These are phyloP conservation scores for Wickerhamomyces bisporus DNA, from an alignment of 805 yeast genomes.

Conservation along the genomic window DNA sequence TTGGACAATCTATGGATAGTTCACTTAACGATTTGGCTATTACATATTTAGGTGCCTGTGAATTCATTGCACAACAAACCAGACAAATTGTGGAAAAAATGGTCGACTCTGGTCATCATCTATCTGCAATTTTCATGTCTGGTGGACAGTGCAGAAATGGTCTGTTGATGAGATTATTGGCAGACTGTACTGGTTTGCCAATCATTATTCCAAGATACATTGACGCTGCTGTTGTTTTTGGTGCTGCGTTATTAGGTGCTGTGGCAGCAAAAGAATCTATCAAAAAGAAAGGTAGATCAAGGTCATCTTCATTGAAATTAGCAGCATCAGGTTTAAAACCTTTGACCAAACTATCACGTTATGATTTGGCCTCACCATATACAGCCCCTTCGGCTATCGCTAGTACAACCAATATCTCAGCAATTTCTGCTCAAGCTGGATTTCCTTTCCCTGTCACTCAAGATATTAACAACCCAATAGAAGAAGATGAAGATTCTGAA, in stretches of 20 bases:
- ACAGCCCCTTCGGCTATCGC: constrained; percentile 81
- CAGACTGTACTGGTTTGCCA: constrained; percentile 90
- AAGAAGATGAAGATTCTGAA: constrained; percentile 32
- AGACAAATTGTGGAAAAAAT: constrained; percentile 88
- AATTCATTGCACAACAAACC: constrained; percentile 96
- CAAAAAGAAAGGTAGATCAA: constrained; percentile 12
- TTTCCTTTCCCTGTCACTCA: constrained; percentile 48
- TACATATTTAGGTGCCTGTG: constrained; percentile 89
- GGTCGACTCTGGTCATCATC: constrained; percentile 72
- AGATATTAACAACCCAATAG: constrained; percentile 22
- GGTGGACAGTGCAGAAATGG: constrained; percentile 98
- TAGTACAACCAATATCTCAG: constrained; percentile 45
- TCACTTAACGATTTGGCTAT: constrained; percentile 81
- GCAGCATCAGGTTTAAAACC: constrained; percentile 24
- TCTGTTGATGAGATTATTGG: constrained; percentile 79
- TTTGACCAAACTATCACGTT: constrained; percentile 12
- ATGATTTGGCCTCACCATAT: constrained; percentile 55
- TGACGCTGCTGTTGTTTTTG: constrained; percentile 96
- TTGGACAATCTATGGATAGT: constrained; percentile 89
- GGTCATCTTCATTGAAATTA: constrained; percentile 23
- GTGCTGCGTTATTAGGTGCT: constrained; percentile 92
- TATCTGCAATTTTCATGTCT: constrained; percentile 76
- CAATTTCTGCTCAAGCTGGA: constrained; percentile 27
- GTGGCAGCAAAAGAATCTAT: constrained; percentile 74
- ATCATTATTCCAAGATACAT: constrained; percentile 90